A percentile compares a stretch with the other conserved stretches of the same genome.
phyloP scores from a whole-genome alignment of 352 stramenopile genomes.

The Vaucheria bursata region DNA sequence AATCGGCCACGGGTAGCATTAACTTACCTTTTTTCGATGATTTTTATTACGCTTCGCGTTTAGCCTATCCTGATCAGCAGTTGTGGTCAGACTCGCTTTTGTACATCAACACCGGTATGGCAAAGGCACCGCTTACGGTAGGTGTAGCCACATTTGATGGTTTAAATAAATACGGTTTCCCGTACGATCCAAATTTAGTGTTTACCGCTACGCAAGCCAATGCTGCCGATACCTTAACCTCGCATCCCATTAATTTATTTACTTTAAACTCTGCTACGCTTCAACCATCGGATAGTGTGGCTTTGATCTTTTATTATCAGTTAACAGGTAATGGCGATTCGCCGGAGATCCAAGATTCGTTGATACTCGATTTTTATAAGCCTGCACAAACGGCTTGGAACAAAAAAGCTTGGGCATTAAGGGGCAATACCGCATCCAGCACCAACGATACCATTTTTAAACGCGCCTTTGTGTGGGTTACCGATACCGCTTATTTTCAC shows the following conservation, averaged over 20 bases:
- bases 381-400: not conserved
- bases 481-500: not conserved
- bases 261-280: not conserved
- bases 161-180: not conserved
- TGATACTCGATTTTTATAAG: not conserved
- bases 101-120: not conserved
- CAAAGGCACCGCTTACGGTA: not conserved
- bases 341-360: not conserved
- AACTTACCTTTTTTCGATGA: not conserved
- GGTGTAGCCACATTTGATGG: not conserved
- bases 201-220: too few species aligned
- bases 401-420: not conserved
- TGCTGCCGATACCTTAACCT: not conserved
- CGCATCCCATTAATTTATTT: not conserved
- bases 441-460: constrained; percentile 1
- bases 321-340: not conserved
- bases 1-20: not conserved
- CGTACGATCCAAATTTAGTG: not conserved
- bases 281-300: not conserved
- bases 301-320: not conserved
- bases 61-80: not conserved
- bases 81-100: not conserved
- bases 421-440: not conserved
- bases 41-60: not conserved
- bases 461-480: not conserved